Conservation (phyloP, 139 green algal genomes). For the Chlorella sorokiniana region DNA sequence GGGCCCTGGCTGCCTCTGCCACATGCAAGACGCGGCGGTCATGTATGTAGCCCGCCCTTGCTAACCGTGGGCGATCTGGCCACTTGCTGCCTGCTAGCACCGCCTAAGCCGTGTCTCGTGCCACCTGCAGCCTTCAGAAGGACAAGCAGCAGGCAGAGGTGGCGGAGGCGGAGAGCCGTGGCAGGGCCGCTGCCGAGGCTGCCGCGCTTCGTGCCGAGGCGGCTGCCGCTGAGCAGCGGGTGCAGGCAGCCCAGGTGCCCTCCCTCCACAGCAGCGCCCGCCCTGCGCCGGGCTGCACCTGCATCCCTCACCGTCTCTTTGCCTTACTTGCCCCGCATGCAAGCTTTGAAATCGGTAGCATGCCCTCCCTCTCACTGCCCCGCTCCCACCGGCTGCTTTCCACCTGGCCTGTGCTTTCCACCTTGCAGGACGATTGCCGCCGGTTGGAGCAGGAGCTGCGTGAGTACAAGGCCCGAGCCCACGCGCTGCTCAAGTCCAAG, state of each 20-base stretch:
- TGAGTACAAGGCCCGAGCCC: constrained; percentile 63
- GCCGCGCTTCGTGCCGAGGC: constrained; percentile 12
- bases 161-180: constrained; percentile 23
- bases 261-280: background rate
- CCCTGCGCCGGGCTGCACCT: too few species aligned
- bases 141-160: constrained; percentile 47
- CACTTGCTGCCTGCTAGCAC: background rate
- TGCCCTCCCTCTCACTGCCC: background rate
- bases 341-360: background rate
- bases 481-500: constrained; percentile 55
- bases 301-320: too few species aligned
- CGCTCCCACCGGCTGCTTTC: background rate
- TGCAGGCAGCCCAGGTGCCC: background rate
- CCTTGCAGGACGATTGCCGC: background rate
- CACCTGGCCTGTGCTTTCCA: background rate
- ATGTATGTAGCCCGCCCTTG: too few species aligned
- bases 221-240: constrained; percentile 23
- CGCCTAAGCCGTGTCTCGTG: background rate
- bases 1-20: background rate
- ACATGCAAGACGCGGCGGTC: background rate
- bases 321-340: too few species aligned
- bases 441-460: constrained; percentile 38
- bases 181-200: constrained; percentile 37
- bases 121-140: constrained; percentile 32
- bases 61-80: too few species aligned